Percentiles rank a stretch among this genome's conserved stretches.
Evolutionary conservation across 306 rosid species (phyloP).

Genomic region (Prunus mira): DNA sequence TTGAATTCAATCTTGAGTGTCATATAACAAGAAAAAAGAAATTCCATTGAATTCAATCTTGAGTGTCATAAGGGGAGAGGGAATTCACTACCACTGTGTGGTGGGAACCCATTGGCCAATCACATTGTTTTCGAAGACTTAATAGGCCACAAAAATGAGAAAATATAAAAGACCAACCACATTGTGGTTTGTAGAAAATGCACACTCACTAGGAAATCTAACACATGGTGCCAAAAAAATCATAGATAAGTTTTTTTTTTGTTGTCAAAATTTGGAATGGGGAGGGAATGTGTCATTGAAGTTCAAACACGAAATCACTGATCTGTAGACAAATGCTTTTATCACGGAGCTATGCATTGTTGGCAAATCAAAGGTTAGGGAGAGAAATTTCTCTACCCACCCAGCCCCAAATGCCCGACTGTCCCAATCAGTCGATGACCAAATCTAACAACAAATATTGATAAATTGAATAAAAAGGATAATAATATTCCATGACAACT

Average conservation of each 20-base stretch:
- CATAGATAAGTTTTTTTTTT: accelerated
- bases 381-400: background rate
- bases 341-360: too few species aligned
- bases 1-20: accelerated
- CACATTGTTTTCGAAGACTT: too few species aligned
- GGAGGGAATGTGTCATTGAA: too few species aligned
- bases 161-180: background rate
- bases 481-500: background rate
- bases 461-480: background rate
- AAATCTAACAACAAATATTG: background rate
- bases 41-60: accelerated
- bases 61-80: accelerated
- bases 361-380: background rate
- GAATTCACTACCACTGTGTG: too few species aligned
- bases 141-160: background rate
- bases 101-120: background rate
- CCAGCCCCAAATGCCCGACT: background rate
- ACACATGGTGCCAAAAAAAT: too few species aligned
- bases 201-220: too few species aligned
- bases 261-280: too few species aligned
- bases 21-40: too few species aligned
- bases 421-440: background rate
- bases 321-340: too few species aligned
- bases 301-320: too few species aligned
- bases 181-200: background rate